Evolutionary conservation across 2,329 filamentous ascomycete species (phyloP).

Genomic region (Colletotrichum siamense): DNA sequence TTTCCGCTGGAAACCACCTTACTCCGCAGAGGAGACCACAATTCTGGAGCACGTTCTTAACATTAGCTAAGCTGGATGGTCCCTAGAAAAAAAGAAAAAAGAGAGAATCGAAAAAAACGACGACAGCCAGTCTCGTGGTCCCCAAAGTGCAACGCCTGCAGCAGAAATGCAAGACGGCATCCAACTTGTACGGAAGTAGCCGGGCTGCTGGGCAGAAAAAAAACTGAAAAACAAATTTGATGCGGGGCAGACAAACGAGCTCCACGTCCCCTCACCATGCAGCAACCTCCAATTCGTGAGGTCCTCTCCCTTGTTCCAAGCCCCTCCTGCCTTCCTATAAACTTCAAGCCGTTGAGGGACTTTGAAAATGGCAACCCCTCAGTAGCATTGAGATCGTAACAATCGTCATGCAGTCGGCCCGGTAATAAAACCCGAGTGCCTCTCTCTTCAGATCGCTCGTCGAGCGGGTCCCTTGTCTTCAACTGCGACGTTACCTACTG

Average conservation of each 20-base stretch:
- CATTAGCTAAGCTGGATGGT: neutral
- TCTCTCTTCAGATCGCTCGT: neutral
- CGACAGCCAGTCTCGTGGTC: neutral
- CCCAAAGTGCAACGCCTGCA: neutral
- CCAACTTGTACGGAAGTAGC: neutral
- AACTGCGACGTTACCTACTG: neutral
- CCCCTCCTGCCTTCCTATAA: neutral
- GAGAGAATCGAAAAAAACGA: neutral
- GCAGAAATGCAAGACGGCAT: neutral
- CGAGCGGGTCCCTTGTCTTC: neutral
- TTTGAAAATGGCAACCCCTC: neutral
- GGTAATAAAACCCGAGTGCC: neutral
- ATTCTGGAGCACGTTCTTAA: neutral
- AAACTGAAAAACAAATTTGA: slow-evolving; percentile 21
- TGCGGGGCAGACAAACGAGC: neutral
- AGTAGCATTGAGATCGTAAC: neutral
- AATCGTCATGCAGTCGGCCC: neutral
- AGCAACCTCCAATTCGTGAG: neutral
- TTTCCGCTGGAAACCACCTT: neutral
- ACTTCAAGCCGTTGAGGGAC: neutral
- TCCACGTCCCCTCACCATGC: neutral
- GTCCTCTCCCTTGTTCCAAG: neutral
- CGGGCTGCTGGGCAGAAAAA: slow-evolving; percentile 28
- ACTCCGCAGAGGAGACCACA: neutral
- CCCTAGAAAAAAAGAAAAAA: neutral